Conservation (phyloP, 768 basidiomycete species). For the Russula earlei region DNA sequence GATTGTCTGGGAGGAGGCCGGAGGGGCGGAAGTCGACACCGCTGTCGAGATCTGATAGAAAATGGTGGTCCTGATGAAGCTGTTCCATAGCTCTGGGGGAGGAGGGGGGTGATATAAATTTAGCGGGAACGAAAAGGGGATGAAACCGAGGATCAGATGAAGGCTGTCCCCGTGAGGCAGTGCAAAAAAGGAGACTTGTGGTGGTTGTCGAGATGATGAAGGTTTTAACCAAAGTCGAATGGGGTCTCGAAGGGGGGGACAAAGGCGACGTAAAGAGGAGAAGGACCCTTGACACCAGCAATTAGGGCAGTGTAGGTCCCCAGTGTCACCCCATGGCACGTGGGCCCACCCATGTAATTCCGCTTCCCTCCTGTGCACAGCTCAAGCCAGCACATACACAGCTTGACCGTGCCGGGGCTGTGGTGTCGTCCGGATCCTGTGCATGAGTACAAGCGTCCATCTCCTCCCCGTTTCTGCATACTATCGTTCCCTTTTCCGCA, state of each 20-base stretch:
- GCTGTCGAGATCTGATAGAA: conserved; percentile 15
- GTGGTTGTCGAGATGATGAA: neutral
- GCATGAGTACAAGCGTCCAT: too few species aligned
- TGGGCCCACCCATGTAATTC: neutral
- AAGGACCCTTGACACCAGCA: conserved; percentile 2
- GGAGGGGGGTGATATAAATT: conserved; percentile 3
- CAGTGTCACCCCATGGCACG: neutral
- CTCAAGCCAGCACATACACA: neutral
- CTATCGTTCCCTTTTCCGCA: too few species aligned
- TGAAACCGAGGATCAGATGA: neutral
- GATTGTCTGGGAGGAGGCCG: conserved; percentile 19
- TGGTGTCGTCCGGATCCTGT: neutral
- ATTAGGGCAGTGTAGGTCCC: neutral
- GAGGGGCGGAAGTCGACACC: conserved; percentile 5
- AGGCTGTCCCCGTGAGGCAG: conserved; percentile 13
- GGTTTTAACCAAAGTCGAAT: neutral
- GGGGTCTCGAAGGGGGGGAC: neutral
- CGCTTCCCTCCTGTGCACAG: neutral
- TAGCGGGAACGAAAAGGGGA: neutral
- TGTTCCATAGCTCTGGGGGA: conserved; percentile 8
- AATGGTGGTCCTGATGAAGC: conserved; percentile 14
- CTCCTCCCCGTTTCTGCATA: too few species aligned
- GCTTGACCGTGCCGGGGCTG: too few species aligned
- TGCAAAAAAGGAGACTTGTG: neutral
- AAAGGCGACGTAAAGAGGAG: rapidly evolving